phyloP scores from a whole-genome alignment of 1,139 yeast species.

The Kodamaea fungicola region DNA sequence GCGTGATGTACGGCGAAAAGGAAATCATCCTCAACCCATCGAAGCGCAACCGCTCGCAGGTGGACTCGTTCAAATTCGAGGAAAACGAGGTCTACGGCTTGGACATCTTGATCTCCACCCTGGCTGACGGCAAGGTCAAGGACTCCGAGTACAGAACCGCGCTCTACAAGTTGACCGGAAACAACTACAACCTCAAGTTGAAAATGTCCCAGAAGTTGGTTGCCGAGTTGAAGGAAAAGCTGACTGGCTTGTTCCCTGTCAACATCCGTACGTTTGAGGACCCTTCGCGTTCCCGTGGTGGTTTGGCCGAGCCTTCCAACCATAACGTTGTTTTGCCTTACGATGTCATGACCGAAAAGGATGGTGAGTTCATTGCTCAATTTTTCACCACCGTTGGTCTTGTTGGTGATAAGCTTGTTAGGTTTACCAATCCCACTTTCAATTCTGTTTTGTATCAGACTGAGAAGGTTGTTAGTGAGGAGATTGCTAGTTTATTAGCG shows the following conservation, averaged over 20 bases:
- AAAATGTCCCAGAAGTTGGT: slow-evolving; percentile 68
- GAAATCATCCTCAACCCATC: slow-evolving; percentile 75
- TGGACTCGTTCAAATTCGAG: slow-evolving; percentile 64
- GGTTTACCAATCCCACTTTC: slow-evolving; percentile 61
- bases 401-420: slow-evolving; percentile 70
- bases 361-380: slow-evolving; percentile 68
- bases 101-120: slow-evolving; percentile 67
- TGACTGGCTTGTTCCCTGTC: slow-evolving; percentile 65
- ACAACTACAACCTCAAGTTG: slow-evolving; percentile 65
- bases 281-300: slow-evolving; percentile 71
- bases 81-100: slow-evolving; percentile 79
- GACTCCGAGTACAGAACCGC: slow-evolving; percentile 62
- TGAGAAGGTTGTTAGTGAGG: slow-evolving; percentile 57
- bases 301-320: slow-evolving; percentile 69
- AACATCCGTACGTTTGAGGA: slow-evolving; percentile 65
- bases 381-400: slow-evolving; percentile 75
- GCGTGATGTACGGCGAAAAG: slow-evolving; percentile 71
- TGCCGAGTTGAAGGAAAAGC: slow-evolving; percentile 61
- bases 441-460: slow-evolving; percentile 48
- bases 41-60: slow-evolving; percentile 61
- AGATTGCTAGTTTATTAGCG: slow-evolving; percentile 23
- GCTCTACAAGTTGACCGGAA: slow-evolving; percentile 70
- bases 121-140: slow-evolving; percentile 67
- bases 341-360: slow-evolving; percentile 68
- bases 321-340: slow-evolving; percentile 69